phyloP scores from a whole-genome alignment of 306 rosid genomes.

The Fagus sylvatica region DNA sequence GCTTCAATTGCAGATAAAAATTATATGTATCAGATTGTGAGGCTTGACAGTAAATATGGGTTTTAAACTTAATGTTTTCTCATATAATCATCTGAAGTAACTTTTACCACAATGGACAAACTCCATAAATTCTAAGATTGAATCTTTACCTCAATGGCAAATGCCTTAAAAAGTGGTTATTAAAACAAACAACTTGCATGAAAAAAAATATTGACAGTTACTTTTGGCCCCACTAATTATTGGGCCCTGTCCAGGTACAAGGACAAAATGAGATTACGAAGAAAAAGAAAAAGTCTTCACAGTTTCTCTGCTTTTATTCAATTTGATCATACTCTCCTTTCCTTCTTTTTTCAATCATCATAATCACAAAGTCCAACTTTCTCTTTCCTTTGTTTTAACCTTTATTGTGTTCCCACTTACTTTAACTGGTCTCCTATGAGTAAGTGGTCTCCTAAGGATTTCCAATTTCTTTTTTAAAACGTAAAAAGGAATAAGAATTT shows the following conservation, averaged over 20 bases:
- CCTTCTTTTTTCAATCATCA: constrained; percentile 41
- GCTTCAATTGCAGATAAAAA: background rate
- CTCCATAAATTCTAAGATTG: background rate
- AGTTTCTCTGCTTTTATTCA: constrained; percentile 49
- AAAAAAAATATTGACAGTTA: constrained; percentile 27
- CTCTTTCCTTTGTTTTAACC: constrained; percentile 32
- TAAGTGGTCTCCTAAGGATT: background rate
- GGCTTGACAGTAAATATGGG: background rate
- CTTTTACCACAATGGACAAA: background rate
- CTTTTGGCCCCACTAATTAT: constrained; percentile 42
- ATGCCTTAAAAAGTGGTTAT: too few species aligned
- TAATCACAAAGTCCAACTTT: constrained; percentile 39
- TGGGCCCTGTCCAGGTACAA: constrained; percentile 38
- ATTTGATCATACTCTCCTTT: constrained; percentile 28
- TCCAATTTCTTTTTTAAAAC: background rate
- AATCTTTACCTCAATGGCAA: background rate
- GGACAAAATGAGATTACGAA: constrained; percentile 45
- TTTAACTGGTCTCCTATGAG: constrained; percentile 8
- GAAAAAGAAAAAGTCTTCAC: constrained; percentile 43
- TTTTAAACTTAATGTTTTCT: background rate
- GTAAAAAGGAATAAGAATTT: too few species aligned
- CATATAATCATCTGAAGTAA: background rate
- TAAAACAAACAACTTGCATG: constrained; percentile 26
- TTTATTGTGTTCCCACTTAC: constrained; percentile 31
- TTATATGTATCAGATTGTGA: background rate